phyloP scores from a whole-genome alignment of 2,329 filamentous ascomycete genomes.

The Scedosporium aurantiacum region DNA sequence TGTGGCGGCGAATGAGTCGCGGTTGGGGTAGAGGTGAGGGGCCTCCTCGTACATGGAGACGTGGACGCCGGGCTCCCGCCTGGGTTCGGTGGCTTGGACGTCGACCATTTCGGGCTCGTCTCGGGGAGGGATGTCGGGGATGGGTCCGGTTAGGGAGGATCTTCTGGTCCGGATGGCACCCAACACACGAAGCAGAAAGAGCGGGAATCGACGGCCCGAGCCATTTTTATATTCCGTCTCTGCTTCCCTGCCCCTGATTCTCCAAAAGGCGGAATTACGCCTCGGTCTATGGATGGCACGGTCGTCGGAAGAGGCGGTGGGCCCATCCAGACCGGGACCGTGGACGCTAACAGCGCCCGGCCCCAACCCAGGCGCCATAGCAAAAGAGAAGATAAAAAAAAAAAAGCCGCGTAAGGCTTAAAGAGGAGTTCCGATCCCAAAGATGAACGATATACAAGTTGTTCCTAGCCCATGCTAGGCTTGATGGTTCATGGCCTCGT shows the following conservation, averaged over 20 bases:
- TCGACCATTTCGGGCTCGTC: background rate
- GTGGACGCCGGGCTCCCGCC: background rate
- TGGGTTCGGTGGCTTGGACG: background rate
- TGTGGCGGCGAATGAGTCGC: background rate
- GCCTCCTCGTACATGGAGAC: background rate
- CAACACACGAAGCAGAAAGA: too few relatives aligned
- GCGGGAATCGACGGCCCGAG: too few relatives aligned
- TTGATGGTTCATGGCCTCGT: too few relatives aligned
- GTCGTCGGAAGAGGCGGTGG: too few relatives aligned
- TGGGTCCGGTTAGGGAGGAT: background rate
- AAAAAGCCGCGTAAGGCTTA: too few relatives aligned
- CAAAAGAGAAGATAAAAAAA: background rate
- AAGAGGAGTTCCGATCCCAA: too few relatives aligned
- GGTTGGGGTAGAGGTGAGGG: slow-evolving; percentile 1
- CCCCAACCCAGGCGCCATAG: background rate
- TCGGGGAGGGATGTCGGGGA: background rate
- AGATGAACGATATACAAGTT: too few relatives aligned
- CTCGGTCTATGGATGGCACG: too few relatives aligned
- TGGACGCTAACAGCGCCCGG: background rate
- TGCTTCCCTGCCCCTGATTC: too few relatives aligned
- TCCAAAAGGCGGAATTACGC: too few relatives aligned
- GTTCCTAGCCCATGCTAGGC: too few relatives aligned
- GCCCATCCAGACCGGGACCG: background rate
- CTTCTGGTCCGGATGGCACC: background rate
- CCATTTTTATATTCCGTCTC: too few relatives aligned